A percentile compares a stretch with the other conserved stretches of the same genome.
These are phyloP conservation scores for Clarireedia paspali DNA, from an alignment of 2,329 filamentous ascomycete species.

Conservation along the genomic window DNA sequence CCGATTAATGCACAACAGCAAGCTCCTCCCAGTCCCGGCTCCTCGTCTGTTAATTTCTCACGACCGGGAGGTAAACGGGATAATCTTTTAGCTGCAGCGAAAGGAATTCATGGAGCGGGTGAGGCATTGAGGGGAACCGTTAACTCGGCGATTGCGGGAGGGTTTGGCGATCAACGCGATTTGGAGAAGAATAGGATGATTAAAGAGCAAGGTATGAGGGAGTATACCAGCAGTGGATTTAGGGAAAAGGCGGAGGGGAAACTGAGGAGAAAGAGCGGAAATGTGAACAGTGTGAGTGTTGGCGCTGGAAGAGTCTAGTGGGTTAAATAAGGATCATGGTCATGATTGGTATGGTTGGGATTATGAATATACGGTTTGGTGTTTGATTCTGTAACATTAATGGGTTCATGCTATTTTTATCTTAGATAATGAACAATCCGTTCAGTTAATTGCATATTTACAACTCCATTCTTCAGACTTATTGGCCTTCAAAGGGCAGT, in stretches of 20 bases:
- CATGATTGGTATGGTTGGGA: not conserved
- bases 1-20: not conserved
- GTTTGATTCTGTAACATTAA: not conserved
- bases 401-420: not conserved
- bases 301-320: not conserved
- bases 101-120: slow-evolving; percentile 7
- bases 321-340: not conserved
- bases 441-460: not conserved
- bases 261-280: slow-evolving; percentile 40
- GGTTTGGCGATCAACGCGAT: slow-evolving; percentile 1
- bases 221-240: slow-evolving; percentile 57
- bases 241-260: slow-evolving; percentile 85
- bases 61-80: slow-evolving; percentile 1
- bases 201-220: slow-evolving; percentile 6
- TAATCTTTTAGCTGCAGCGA: not conserved
- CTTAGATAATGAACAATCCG: not conserved
- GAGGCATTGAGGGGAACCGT: slow-evolving; percentile 5
- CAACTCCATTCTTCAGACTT: too few species aligned
- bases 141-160: slow-evolving; percentile 1
- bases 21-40: not conserved
- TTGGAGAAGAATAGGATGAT: not conserved
- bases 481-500: too few species aligned
- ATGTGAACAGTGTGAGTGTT: not conserved
- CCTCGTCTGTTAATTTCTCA: not conserved
- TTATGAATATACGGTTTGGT: not conserved